Conservation (phyloP, 2,329 filamentous ascomycete genomes). For the Pseudocercospora ulei region DNA sequence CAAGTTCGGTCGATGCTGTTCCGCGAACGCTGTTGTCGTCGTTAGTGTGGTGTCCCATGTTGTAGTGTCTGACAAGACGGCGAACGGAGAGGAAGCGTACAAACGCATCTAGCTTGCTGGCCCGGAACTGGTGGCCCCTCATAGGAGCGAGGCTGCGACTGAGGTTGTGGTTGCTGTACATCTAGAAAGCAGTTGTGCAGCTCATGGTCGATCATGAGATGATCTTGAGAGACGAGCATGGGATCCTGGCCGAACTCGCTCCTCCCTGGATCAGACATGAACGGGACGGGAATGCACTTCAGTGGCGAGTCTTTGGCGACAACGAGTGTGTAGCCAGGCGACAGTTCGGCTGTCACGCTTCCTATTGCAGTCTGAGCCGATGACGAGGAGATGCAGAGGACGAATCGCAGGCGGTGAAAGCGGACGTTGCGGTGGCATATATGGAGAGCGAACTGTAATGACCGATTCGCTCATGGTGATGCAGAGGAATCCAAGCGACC, state of each 20-base stretch:
- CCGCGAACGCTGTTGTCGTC: neutral
- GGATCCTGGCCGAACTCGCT: conserved; percentile 12
- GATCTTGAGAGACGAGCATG: conserved; percentile 20
- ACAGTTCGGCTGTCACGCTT: neutral
- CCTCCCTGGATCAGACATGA: conserved; percentile 10
- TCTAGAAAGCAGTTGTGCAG: conserved; percentile 10
- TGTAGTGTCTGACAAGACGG: neutral
- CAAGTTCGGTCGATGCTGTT: conserved; percentile 12
- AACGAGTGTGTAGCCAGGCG: neutral
- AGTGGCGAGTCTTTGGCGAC: conserved; percentile 1
- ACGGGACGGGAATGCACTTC: neutral
- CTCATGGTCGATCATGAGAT: conserved; percentile 19
- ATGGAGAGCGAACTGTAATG: conserved; percentile 6
- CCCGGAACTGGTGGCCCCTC: neutral
- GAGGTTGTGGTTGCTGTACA: conserved; percentile 8
- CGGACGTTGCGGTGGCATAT: conserved; percentile 32
- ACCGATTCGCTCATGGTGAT: conserved; percentile 15
- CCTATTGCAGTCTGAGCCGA: neutral
- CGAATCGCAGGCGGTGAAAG: conserved; percentile 32
- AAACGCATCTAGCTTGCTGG: conserved; percentile 8
- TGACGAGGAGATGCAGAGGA: conserved; percentile 6
- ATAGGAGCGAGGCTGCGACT: conserved; percentile 7
- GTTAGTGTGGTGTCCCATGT: conserved; percentile 1
- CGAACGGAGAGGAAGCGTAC: conserved; percentile 8
- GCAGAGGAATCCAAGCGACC: conserved; percentile 5